Evolutionary conservation across 108 stramenopile species (phyloP), one percentile per base, ranked within the genome.

Genomic region (Conticribra guillardii): DNA sequence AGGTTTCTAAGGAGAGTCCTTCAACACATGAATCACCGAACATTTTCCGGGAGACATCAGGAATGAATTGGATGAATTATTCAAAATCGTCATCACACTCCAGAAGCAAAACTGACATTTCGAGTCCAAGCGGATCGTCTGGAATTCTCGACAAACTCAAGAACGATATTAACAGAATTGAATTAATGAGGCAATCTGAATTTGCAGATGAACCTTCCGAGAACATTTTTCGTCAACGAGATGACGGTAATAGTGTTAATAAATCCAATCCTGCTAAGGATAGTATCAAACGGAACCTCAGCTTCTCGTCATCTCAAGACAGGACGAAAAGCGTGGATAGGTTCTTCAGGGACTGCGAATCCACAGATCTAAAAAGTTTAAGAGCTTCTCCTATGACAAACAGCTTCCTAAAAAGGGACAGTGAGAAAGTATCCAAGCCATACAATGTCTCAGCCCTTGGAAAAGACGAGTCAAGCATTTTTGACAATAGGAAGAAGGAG

Each of bases 101-200:
- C 24, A 44, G 45, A 28, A 59, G 50, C n/a, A 41, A 54, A n/a
- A 29, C 0, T 21, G 44, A 60, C 27, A 44, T 34, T 11, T 28
- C 50, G 1, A 44, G 51, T 50, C 41, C 33, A 44, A 11, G 34
- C 18, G 41, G 48, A 23, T 50, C 69, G 9, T 34, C 57, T 50
- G 70, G 60, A 28, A 71, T 71, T 32, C 51, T 71, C 7, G 70
- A 71, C 34, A 61, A 71, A 48, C 70, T 71, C 51, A 71, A 71
- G 41, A 71, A 27, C 30, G 70, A 71, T 61, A 71, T 71, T 52
- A 61, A 61, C 34, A 71, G 70, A 16, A 50, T 71, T 4, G 70
- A 60, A 18, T 22, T 71, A 17, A 24, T 71, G 26, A 51, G 60
- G 52, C 45, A 59, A 23, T 32, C 32, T 17, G 32, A 57, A 5